Evolutionary conservation across 1,284 basidiomycete genomes (phyloP), one percentile per base, ranked within the genome.

Genomic region (Abortiporus biennis): DNA sequence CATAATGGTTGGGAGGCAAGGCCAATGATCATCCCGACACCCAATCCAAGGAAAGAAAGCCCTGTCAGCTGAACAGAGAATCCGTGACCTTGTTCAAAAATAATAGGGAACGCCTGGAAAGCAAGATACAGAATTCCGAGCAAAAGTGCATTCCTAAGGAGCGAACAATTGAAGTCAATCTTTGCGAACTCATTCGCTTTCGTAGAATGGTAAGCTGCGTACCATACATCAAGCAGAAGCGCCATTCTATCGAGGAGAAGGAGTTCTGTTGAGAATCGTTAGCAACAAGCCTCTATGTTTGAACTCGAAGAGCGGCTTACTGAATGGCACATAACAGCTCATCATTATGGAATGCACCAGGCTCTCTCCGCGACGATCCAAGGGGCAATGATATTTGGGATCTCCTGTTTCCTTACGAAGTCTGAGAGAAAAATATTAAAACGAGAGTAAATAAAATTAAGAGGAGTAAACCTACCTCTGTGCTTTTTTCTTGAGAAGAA

Each of bases 91-190:
- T 62, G 47, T n/a, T 66, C 61, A 56, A 89, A 89, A 20, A 88
- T 82, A 45, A 85, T 72, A 0, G 80, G 80, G 51, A 85, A 85
- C 0, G 78, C 79, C 49, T 80, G 72, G 59, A 89, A 88, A 11
- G 80, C 73, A 2, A 86, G 70, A 58, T 91, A 91, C 0, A 90
- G 66, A 36, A 91, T 77, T 0, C 85, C 86, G 6, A 91, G 76
- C 17, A 89, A 65, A 12, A 86, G 61, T 0, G 84, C 69, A 38
- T 65, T 71, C 75, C 66, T 69, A 45, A 17, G 21, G 46, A 11
- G 9, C 11, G 43, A 22, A 31, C 36, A 31, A 43, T 32, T 2
- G 22, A 16, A 23, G 9, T 13, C 9, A 8, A 35, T n/a, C n/a
- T n/a, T n/a, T n/a, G n/a, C n/a, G n/a, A n/a, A n/a, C n/a, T n/a